Conservation (phyloP, 805 yeast species). For the Spathaspora hagerdaliae region DNA sequence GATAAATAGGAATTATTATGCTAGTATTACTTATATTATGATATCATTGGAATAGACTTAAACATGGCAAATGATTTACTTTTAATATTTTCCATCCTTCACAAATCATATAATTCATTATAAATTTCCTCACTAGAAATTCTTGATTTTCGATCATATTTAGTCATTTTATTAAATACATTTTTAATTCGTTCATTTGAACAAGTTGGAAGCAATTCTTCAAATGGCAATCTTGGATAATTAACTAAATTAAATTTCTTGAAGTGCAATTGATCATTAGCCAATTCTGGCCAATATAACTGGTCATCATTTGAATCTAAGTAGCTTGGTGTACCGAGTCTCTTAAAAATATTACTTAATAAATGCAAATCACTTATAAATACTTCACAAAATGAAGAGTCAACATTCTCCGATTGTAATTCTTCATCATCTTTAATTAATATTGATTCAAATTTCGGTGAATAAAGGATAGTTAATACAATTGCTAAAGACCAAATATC, state of each 20-base stretch:
- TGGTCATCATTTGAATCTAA: constrained; percentile 1
- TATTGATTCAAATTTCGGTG: constrained; percentile 24
- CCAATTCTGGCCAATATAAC: constrained; percentile 35
- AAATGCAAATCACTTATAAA: constrained; percentile 55
- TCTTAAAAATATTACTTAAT: constrained; percentile 48
- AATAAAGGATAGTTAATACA: constrained; percentile 49
- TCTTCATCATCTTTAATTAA: constrained; percentile 20
- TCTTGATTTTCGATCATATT: constrained; percentile 26
- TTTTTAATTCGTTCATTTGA: constrained; percentile 10
- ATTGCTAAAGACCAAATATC: constrained; percentile 77
- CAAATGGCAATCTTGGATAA: constrained; percentile 3
- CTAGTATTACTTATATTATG: too few species aligned
- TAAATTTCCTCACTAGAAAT: constrained; percentile 9
- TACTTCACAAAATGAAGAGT: constrained; percentile 23
- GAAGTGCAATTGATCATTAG: constrained; percentile 24
- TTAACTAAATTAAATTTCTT: constrained; percentile 19
- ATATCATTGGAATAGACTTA: too few species aligned
- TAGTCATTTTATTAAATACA: constrained; percentile 41
- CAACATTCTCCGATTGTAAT: constrained; percentile 24
- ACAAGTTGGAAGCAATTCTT: constrained; percentile 15
- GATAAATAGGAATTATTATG: too few species aligned
- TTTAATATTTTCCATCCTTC: neutral
- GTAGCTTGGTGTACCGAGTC: constrained; percentile 60
- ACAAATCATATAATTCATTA: neutral
- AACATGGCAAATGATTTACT: too few species aligned